Conservation (phyloP, 2,329 filamentous ascomycete species). For the Colletotrichum navitas region DNA sequence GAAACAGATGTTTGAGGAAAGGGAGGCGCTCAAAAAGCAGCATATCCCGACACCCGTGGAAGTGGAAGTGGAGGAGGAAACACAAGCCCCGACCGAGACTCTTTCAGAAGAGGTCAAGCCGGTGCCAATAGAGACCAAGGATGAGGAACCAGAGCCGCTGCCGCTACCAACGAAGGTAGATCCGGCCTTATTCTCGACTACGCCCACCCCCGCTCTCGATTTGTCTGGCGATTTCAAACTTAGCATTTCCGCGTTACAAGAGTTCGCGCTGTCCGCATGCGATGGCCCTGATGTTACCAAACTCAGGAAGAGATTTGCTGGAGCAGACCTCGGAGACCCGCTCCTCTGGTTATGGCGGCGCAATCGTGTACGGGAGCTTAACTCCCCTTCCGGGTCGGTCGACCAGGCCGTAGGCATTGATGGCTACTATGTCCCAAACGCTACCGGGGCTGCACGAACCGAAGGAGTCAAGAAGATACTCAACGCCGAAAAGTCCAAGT, state of each 20-base stretch:
- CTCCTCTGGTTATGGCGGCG: conserved; percentile 70
- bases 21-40: conserved; percentile 69
- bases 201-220: conserved; percentile 59
- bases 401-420: conserved; percentile 61
- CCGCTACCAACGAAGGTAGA: conserved; percentile 51
- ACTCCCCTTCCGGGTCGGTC: conserved; percentile 52
- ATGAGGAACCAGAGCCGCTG: conserved; percentile 51
- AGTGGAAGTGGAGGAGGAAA: conserved; percentile 41
- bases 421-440: conserved; percentile 86
- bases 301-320: conserved; percentile 62
- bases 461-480: conserved; percentile 96
- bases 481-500: conserved; percentile 98
- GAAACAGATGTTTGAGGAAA: conserved; percentile 80
- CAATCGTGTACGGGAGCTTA: conserved; percentile 68
- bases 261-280: conserved; percentile 56
- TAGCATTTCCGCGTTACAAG: conserved; percentile 60
- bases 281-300: conserved; percentile 64
- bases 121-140: conserved; percentile 42
- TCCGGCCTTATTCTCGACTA: conserved; percentile 63
- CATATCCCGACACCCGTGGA: conserved; percentile 60
- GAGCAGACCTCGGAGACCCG: conserved; percentile 61
- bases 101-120: conserved; percentile 52
- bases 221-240: conserved; percentile 60
- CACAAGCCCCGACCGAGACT: conserved; percentile 46
- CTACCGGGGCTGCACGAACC: conserved; percentile 87